Evolutionary conservation across 805 yeast species (phyloP).

Genomic region (Candida silvicultrix): DNA sequence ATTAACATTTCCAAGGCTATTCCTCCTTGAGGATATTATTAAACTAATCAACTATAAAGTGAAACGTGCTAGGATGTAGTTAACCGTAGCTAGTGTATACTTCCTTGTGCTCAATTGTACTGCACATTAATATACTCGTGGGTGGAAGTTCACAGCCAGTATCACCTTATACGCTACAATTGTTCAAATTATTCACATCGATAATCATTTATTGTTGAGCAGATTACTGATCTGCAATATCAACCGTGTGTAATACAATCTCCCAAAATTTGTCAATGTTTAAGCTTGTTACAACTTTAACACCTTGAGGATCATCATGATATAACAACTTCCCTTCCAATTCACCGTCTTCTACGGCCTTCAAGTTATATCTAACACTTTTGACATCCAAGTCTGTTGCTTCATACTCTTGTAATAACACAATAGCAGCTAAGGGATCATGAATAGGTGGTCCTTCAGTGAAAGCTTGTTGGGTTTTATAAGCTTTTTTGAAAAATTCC

Average conservation of each 20-base stretch:
- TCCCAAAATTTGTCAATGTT: slow-evolving; percentile 40
- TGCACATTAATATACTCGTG: too few species aligned
- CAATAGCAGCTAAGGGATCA: slow-evolving; percentile 69
- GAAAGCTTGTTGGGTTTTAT: slow-evolving; percentile 14
- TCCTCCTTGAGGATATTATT: too few species aligned
- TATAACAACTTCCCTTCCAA: slow-evolving; percentile 22
- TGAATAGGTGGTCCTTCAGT: slow-evolving; percentile 76
- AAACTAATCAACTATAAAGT: too few species aligned
- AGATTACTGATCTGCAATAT: slow-evolving; percentile 23
- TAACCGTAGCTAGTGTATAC: too few species aligned
- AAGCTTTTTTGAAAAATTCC: slow-evolving; percentile 11
- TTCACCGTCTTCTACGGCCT: slow-evolving; percentile 17
- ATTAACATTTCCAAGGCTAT: too few species aligned
- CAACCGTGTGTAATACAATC: slow-evolving; percentile 29
- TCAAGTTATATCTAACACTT: slow-evolving; percentile 8
- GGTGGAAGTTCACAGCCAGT: too few species aligned
- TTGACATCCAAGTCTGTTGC: slow-evolving; percentile 14
- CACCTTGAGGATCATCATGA: slow-evolving; percentile 23
- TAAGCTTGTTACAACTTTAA: slow-evolving; percentile 31
- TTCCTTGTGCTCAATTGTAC: too few species aligned
- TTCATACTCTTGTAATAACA: slow-evolving; percentile 35
- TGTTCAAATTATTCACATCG: background rate
- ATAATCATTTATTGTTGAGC: background rate
- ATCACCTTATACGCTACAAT: too few species aligned
- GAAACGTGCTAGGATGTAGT: too few species aligned